Evolutionary conservation across 2,329 filamentous ascomycete species (phyloP), one percentile per base, ranked within the genome.

Genomic region (Fusarium stilboides): DNA sequence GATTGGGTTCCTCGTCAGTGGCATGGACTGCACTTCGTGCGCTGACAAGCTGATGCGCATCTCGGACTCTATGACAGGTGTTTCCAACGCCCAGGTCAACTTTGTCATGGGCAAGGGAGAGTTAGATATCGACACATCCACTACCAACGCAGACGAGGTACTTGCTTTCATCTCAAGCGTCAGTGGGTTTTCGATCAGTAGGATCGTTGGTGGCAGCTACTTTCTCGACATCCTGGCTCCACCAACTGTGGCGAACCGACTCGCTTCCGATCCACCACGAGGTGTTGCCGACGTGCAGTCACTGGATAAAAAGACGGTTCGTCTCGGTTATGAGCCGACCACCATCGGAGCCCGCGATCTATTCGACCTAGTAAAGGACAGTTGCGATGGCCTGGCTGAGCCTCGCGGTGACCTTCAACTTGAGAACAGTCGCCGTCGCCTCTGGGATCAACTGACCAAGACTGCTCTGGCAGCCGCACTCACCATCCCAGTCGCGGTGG

Each of bases 21-120:
- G 80, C 24, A 81, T 81, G 78, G 77, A 77, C 5, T 81, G 79
- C 39, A 77, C 79, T 2, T 76, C 77, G 13, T 81, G 79, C 34
- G 78, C 69, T 6, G 77, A 78, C 57, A 81, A 80, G 52, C 55
- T 81, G 36, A 64, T 74, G 46, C 74, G 75, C 2, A 70, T 73
- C 3, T 74, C 81, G 31, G 60, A 60, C 1, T 64, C 59, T 4
- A 69, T 72, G 5, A n/a, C 64, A 4, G 78, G 78, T 4, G 76
- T 80, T 1, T 77, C 76, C 4, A 67, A 73, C 5, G 74, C 77
- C 3, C 75, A 71, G 1, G 78, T 81, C 62, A 80, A 80, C 58
- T 81, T 81, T 37, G 77, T 81, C 65, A 77, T 78, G 71, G 79
- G 78, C 6, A 76, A 72, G 8, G 80, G 75, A 40, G 79, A 81